phyloP scores from a whole-genome alignment of 176 grass and related monocot species.

The Saccharum officinarum region DNA sequence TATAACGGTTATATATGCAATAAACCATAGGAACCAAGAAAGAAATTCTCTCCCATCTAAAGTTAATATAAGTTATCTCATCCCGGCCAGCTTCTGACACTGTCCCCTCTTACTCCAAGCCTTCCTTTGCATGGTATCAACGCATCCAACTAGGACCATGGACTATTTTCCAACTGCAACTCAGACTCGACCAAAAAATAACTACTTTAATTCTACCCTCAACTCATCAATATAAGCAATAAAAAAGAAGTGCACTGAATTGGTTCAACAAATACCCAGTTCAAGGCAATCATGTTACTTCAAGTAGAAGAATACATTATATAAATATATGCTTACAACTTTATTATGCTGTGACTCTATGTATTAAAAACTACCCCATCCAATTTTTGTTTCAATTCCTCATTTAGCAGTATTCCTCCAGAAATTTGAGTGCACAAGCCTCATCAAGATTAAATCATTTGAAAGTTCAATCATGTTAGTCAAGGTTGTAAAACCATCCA shows the following conservation, averaged over 20 bases:
- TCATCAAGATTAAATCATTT: constrained; percentile 2
- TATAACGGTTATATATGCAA: background rate
- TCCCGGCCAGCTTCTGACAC: background rate
- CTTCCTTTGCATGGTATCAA: background rate
- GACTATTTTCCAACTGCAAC: background rate
- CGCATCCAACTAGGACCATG: background rate
- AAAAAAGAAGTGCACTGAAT: background rate
- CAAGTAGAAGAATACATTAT: background rate
- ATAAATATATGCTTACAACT: background rate
- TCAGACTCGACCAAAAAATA: constrained; percentile 1
- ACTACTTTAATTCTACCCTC: background rate
- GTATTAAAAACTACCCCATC: background rate
- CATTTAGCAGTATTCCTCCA: constrained; percentile 6
- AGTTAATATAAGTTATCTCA: background rate
- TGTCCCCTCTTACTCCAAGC: background rate
- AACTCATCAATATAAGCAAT: constrained; percentile 10
- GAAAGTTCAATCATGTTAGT: background rate
- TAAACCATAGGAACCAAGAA: background rate
- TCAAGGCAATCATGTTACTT: background rate
- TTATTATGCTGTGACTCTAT: background rate
- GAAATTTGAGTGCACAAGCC: constrained; percentile 1
- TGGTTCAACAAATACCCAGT: background rate
- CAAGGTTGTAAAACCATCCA: constrained; percentile 18
- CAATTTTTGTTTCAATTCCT: background rate
- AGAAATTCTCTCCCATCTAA: background rate